These are phyloP conservation scores for Diplosphaera chodatii DNA, from an alignment of 139 green algal genomes.

Conservation along the genomic window DNA sequence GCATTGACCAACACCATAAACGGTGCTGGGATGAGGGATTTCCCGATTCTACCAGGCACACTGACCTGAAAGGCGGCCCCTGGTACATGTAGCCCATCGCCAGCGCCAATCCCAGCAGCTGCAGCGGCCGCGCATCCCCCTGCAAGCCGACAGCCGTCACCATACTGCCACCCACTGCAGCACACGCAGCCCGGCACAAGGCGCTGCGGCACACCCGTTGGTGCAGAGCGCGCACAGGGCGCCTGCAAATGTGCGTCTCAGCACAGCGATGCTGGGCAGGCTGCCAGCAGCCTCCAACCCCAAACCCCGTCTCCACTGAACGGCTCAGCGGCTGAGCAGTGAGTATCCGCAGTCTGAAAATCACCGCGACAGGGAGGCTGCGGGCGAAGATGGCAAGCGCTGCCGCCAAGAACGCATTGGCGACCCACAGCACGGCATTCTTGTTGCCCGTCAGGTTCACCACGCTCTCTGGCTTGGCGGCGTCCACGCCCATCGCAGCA, in stretches of 20 bases:
- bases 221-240: too few species aligned
- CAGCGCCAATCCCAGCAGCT: slow-evolving; percentile 72
- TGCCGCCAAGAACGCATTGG: slow-evolving; percentile 41
- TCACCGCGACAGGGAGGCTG: slow-evolving; percentile 18
- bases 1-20: too few species aligned
- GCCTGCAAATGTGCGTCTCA: too few species aligned
- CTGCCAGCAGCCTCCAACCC: too few species aligned
- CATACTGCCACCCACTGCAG: too few species aligned
- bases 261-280: too few species aligned
- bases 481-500: slow-evolving; percentile 81
- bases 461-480: slow-evolving; percentile 82
- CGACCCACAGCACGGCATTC: slow-evolving; percentile 4
- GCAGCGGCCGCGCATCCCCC: slow-evolving; percentile 24
- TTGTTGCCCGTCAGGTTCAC: slow-evolving; percentile 82
- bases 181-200: too few species aligned
- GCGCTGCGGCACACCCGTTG: too few species aligned
- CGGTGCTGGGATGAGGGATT: too few species aligned
- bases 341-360: too few species aligned
- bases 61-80: slow-evolving; percentile 88
- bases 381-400: slow-evolving; percentile 45
- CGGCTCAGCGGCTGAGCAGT: too few species aligned
- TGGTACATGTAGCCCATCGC: slow-evolving; percentile 94
- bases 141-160: slow-evolving; percentile 8
- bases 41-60: not conserved
- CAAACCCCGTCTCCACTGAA: too few species aligned